Conservation (phyloP, 257 asterid genomes). For the Capsicum rhomboideum region DNA sequence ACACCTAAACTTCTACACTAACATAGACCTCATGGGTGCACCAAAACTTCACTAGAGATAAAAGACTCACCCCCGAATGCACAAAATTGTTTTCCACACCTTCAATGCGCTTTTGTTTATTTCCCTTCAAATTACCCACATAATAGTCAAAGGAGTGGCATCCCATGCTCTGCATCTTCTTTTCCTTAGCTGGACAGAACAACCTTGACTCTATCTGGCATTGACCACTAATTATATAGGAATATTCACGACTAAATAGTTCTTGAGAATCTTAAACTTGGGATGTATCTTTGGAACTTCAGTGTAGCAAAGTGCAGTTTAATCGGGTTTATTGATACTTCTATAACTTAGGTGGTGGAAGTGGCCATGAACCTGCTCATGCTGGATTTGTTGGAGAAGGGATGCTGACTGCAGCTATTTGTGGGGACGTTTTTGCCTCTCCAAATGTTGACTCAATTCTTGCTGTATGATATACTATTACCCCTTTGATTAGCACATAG, state of each 20-base stretch:
- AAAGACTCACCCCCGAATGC: background rate
- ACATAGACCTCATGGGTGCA: background rate
- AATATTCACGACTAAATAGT: background rate
- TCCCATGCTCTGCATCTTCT: background rate
- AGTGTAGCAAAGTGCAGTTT: background rate
- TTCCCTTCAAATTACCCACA: background rate
- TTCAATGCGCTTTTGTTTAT: background rate
- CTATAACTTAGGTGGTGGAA: constrained; percentile 80
- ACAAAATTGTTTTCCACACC: background rate
- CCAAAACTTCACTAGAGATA: background rate
- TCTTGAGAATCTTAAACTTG: background rate
- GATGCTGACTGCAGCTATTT: constrained; percentile 97
- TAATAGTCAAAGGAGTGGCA: background rate
- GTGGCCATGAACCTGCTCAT: constrained; percentile 99
- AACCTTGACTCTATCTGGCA: background rate
- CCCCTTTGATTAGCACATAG: background rate
- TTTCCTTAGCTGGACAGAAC: background rate
- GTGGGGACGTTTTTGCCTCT: constrained; percentile 97
- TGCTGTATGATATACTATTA: constrained; percentile 55
- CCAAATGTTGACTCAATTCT: constrained; percentile 90
- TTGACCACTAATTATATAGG: background rate
- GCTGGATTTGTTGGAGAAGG: constrained; percentile 99
- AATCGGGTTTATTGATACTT: constrained; percentile 5
- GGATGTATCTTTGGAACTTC: background rate
- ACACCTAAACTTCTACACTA: background rate